Conservation (phyloP, 768 basidiomycete genomes). For the Leccinellum luteum region DNA sequence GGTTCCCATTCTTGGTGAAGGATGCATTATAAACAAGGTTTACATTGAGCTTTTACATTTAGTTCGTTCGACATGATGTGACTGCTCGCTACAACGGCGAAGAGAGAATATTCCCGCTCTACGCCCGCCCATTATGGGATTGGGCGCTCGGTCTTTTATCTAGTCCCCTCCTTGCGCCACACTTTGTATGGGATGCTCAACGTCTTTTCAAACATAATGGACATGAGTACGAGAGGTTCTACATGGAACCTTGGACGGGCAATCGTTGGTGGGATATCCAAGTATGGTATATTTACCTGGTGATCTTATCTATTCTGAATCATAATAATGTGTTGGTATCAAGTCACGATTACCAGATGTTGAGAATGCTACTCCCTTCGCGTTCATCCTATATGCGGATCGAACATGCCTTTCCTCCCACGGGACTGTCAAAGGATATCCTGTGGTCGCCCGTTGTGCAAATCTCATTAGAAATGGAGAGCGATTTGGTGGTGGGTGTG, state of each 20-base stretch:
- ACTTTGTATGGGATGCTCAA: too few species aligned
- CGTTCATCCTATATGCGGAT: neutral
- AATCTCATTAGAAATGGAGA: neutral
- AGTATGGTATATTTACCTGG: neutral
- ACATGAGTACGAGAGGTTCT: neutral
- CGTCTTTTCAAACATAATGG: too few species aligned
- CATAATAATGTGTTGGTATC: neutral
- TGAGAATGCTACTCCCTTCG: neutral
- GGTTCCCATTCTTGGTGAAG: neutral
- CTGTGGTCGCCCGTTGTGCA: neutral
- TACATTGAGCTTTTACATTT: neutral
- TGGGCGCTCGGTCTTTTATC: neutral
- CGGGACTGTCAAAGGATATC: neutral
- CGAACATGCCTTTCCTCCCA: neutral
- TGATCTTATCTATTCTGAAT: too few species aligned
- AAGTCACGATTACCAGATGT: neutral
- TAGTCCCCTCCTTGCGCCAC: too few species aligned
- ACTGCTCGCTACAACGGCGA: neutral
- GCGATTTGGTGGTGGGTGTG: constrained; percentile 2
- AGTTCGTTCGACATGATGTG: neutral
- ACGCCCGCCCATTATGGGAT: neutral
- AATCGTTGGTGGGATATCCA: neutral
- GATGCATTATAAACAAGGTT: neutral
- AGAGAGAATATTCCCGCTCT: neutral
- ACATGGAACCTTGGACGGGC: neutral